Evolutionary conservation across 176 grass and related monocot species (phyloP), one percentile per base, ranked within the genome.

Genomic region (Musa itinerans): DNA sequence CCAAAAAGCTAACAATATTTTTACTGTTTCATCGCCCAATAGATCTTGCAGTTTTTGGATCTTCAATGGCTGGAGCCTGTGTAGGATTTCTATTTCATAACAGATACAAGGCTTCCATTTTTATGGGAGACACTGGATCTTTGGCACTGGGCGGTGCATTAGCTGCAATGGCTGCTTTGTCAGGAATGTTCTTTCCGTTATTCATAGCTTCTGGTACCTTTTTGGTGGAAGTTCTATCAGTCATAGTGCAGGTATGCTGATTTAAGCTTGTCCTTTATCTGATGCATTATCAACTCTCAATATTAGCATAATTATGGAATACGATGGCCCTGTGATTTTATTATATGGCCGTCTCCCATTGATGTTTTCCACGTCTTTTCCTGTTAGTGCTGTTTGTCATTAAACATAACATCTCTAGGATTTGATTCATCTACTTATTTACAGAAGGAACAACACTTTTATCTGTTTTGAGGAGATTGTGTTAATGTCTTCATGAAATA

Each of bases 141-240:
- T 83, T 91, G 82, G 95, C 88, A 74, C 77, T 94, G 1, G 95
- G 95, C 80, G 95, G 84, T 84, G 95, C 95, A 52, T 73, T 93
- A 73, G 82, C 82, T 76, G 83, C 86, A 65, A 92, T 99, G 80
- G 88, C 95, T 80, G 79, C 90, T 57, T 94, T 86, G 27, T 87
- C 86, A 68, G 90, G 95, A 82, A 99, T 99, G 95, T 92, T 99
- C 72, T 81, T 94, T 59, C 95, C 95, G 8, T 82, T 99, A 84
- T 75, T 91, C 14, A 81, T 94, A 71, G 82, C 84, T 73, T 89
- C 90, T 67, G 69, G 88, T 52, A 10, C 83, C 70, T 91, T 94
- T 55, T 56, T 87, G 79, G 20, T 89, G 50, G 95, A 91, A 88
- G 49, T 87, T 61, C 43, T 94, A 54, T 82, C 87, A 58, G 78